Evolutionary conservation across 345 rosid species (phyloP).

Genomic region (Citrus mangshanensis): DNA sequence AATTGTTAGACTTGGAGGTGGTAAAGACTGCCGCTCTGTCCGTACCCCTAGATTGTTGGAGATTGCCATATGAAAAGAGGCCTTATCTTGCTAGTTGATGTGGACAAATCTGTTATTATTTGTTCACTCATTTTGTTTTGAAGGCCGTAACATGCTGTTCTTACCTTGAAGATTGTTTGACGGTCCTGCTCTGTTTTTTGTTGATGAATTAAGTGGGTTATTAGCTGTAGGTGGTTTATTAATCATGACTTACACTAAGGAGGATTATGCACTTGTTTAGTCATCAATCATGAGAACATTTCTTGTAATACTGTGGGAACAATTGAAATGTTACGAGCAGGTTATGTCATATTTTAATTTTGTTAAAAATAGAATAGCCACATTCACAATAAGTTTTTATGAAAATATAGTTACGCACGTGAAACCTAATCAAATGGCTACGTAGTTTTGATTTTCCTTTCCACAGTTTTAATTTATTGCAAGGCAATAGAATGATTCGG

Average conservation of each 20-base stretch:
- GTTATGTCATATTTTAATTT: not conserved
- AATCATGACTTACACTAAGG: no score
- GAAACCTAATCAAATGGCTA: not conserved
- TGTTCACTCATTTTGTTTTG: not conserved
- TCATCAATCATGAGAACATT: no score
- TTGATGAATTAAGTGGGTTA: not conserved
- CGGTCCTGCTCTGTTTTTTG: not conserved
- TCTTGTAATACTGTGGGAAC: not conserved
- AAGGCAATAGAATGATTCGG: not conserved
- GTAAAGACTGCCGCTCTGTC: not conserved
- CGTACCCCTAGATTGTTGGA: not conserved
- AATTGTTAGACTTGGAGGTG: not conserved
- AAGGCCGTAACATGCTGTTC: not conserved
- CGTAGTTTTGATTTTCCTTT: not conserved
- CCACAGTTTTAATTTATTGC: not conserved
- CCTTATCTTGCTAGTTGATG: no score
- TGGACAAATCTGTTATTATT: no score
- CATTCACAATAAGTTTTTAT: no score
- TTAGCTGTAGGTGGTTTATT: no score
- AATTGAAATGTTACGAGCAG: not conserved
- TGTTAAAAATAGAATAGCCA: not conserved
- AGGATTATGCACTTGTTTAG: no score
- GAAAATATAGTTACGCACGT: not conserved
- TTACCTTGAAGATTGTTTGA: not conserved
- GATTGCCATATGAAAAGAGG: not conserved